Percentiles rank a stretch among this genome's conserved stretches.
phyloP scores from a whole-genome alignment of 2,329 filamentous ascomycete genomes.

The Botryosphaeria dothidea region DNA sequence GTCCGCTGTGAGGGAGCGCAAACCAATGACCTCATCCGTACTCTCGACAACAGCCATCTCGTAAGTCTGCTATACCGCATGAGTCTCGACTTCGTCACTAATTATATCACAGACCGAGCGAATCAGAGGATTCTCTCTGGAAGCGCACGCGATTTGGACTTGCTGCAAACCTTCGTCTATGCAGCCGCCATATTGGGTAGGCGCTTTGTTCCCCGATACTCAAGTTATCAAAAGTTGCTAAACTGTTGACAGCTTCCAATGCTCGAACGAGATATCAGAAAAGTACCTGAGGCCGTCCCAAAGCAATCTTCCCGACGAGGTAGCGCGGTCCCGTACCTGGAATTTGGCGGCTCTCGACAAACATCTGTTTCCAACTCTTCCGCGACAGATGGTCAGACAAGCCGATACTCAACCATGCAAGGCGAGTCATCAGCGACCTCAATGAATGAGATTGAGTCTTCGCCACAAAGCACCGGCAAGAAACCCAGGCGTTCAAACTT shows the following conservation, averaged over 20 bases:
- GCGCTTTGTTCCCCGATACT: constrained; percentile 9
- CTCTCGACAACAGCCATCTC: constrained; percentile 50
- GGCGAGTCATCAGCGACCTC: constrained; percentile 38
- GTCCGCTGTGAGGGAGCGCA: constrained; percentile 50
- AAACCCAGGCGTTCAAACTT: constrained; percentile 4
- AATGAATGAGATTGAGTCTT: constrained; percentile 26
- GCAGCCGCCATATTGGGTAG: constrained; percentile 50
- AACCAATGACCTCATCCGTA: constrained; percentile 41
- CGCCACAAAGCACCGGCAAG: background rate
- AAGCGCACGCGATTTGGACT: constrained; percentile 54
- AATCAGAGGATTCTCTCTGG: constrained; percentile 55
- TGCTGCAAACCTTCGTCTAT: constrained; percentile 47
- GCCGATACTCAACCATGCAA: constrained; percentile 29
- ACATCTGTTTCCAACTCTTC: constrained; percentile 42
- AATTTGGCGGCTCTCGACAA: constrained; percentile 31
- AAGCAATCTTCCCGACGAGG: constrained; percentile 29
- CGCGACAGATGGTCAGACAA: constrained; percentile 36
- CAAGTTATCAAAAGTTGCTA: constrained; percentile 5
- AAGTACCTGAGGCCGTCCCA: constrained; percentile 46
- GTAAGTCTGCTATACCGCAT: constrained; percentile 31
- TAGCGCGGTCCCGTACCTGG: constrained; percentile 22
- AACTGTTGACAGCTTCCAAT: constrained; percentile 36
- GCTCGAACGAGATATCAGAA: constrained; percentile 54
- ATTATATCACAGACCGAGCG: constrained; percentile 43
- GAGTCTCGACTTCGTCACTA: background rate